phyloP scores from a whole-genome alignment of 306 rosid species.

The Coriaria nepalensis region DNA sequence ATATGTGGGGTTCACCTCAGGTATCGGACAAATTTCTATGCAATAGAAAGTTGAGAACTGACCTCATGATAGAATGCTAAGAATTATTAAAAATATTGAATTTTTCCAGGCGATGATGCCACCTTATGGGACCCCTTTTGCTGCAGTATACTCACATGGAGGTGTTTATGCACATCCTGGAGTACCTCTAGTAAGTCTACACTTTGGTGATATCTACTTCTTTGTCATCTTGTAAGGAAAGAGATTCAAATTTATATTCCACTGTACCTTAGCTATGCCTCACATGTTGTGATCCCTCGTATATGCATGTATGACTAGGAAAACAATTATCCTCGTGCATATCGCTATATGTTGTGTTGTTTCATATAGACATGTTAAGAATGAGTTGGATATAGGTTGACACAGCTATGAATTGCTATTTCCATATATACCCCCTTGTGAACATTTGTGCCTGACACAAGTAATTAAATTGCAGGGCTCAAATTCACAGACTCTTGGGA shows the following conservation, averaged over 20 bases:
- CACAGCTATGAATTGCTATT: too few species aligned
- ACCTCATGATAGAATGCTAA: too few species aligned
- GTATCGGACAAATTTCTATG: slow-evolving; percentile 25
- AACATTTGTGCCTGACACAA: not conserved
- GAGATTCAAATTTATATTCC: too few species aligned
- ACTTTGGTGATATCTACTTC: not conserved
- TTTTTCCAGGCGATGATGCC: slow-evolving; percentile 76
- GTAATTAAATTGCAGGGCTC: slow-evolving; percentile 33
- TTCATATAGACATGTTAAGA: too few species aligned
- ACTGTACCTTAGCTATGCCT: too few species aligned
- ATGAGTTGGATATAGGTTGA: too few species aligned
- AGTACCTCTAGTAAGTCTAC: slow-evolving; percentile 55
- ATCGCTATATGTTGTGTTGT: too few species aligned
- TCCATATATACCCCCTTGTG: too few species aligned
- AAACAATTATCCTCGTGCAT: too few species aligned
- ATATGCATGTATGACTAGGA: too few species aligned
- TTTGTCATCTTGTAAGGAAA: too few species aligned
- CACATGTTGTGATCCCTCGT: too few species aligned
- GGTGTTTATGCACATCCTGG: slow-evolving; percentile 68
- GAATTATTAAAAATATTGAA: not conserved
- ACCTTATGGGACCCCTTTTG: slow-evolving; percentile 78
- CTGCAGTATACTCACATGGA: slow-evolving; percentile 78
- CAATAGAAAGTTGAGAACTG: not conserved
- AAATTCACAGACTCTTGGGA: slow-evolving; percentile 50
- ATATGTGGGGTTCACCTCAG: slow-evolving; percentile 97